Conservation (phyloP, 345 rosid species). For the Bruguiera sexangula region DNA sequence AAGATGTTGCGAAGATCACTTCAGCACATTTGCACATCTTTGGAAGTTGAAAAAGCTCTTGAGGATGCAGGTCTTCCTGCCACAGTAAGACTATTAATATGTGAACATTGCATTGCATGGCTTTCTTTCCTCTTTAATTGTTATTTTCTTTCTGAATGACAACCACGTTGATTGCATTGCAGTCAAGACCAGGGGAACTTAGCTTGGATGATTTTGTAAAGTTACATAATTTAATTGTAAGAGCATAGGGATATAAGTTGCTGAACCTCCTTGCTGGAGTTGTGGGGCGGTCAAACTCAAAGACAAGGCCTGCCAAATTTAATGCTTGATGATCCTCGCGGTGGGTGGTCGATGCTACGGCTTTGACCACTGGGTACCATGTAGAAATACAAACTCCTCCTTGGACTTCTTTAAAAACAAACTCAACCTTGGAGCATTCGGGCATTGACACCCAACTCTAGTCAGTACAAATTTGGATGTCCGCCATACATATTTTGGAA, state of each 20-base stretch:
- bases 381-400: too few relatives aligned
- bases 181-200: slow-evolving; percentile 98
- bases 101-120: too few relatives aligned
- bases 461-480: too few relatives aligned
- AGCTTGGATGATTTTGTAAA: slow-evolving; percentile 75
- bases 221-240: slow-evolving; percentile 59
- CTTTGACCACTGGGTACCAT: too few relatives aligned
- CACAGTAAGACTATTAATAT: too few relatives aligned
- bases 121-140: not conserved
- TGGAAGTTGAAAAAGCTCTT: not conserved
- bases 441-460: too few relatives aligned
- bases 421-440: too few relatives aligned
- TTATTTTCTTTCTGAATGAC: not conserved
- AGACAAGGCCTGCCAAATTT: too few relatives aligned
- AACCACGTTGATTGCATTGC: slow-evolving; percentile 21
- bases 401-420: too few relatives aligned
- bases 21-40: not conserved
- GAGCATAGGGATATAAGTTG: slow-evolving; percentile 16
- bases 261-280: not conserved
- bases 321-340: too few relatives aligned
- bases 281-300: not conserved
- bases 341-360: too few relatives aligned
- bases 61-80: slow-evolving; percentile 2
- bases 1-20: slow-evolving; percentile 8
- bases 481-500: too few relatives aligned